Base-by-base conservation (phyloP, 768 basidiomycete species). In the Baorangia bicolor region DNA sequence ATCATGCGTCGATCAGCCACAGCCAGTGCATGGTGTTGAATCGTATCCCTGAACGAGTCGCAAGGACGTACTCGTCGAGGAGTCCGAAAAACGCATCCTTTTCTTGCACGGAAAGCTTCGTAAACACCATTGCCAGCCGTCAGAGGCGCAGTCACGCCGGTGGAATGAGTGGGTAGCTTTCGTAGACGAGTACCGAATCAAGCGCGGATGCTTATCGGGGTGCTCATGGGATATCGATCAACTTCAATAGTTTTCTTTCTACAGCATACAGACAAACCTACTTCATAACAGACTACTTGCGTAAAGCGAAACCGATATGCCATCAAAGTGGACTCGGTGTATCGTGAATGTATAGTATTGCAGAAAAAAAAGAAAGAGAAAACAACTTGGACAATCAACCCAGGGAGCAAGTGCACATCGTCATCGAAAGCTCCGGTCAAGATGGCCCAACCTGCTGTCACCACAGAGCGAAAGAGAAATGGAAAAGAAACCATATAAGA, bases 81-180 rank as follows among this genome's bases (percentile, higher is more conserved):
- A 92, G 79, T 30, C 80, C 77, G 65, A 92, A 92, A 71, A 92
- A 92, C 14, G 90, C 90, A 51, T 88, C 81, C 69, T 92, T 92
- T 70, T 92, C 90, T 59, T 84, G 73, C 48, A 72, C 57, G 20
- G 81, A 75, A 43, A 92, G 79, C 60, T 81, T 86, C 52, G 88
- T 68, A 65, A 92, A 92, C 39, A 86, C 87, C 89, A 90, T 90
- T 42, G 58, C 37, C 23, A 8, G 31, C n/a, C 34, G 45, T 47
- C 28, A 38, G 57, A 41, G 21, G 42, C 12, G 21, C 38, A 21
- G 20, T 12, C 21, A 13, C 20, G 20, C 16, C 10, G 6, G 5
- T 27, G 25, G 16, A 16, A 48, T 14, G 46, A 21, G 13, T 46
- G 27, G 10, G 33, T 12, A 23, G 23, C 25, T 28, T 31, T 31